These are phyloP conservation scores for Volutella citrinella DNA, from an alignment of 2,329 filamentous ascomycete species.

Conservation along the genomic window DNA sequence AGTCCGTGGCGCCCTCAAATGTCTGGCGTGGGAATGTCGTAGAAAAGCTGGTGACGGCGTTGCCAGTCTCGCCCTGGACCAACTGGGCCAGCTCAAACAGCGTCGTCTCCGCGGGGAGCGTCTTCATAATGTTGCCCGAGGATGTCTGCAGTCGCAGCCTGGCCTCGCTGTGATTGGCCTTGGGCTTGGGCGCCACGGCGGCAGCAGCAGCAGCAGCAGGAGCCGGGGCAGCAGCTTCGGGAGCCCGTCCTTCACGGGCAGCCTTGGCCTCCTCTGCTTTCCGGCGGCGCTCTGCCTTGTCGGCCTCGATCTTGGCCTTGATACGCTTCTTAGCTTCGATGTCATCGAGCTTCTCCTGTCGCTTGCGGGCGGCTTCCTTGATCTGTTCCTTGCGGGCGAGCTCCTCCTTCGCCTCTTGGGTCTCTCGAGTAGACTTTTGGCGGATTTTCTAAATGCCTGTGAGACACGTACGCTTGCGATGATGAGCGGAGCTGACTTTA, in stretches of 20 bases:
- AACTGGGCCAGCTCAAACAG: slow-evolving; percentile 86
- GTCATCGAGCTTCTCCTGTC: slow-evolving; percentile 83
- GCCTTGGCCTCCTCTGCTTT: slow-evolving; percentile 87
- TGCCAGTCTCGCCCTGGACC: slow-evolving; percentile 67
- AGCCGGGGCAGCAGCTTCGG: slow-evolving; percentile 38
- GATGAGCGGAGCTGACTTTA: background rate
- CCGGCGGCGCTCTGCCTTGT: slow-evolving; percentile 83
- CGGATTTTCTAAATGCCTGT: slow-evolving; percentile 58
- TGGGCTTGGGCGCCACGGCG: slow-evolving; percentile 54
- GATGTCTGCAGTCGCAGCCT: slow-evolving; percentile 77
- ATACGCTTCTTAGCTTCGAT: slow-evolving; percentile 83
- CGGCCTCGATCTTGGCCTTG: slow-evolving; percentile 89
- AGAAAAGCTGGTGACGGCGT: slow-evolving; percentile 71
- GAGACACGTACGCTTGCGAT: background rate
- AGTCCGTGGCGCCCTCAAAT: slow-evolving; percentile 67
- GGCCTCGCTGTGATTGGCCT: slow-evolving; percentile 73
- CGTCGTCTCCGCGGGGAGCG: slow-evolving; percentile 83
- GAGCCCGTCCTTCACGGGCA: slow-evolving; percentile 69
- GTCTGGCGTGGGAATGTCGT: slow-evolving; percentile 86
- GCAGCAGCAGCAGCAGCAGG: slow-evolving; percentile 46
- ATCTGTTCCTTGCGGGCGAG: slow-evolving; percentile 84
- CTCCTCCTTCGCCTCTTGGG: slow-evolving; percentile 86
- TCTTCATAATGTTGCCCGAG: slow-evolving; percentile 77
- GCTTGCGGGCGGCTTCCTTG: slow-evolving; percentile 85
- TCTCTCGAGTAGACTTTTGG: slow-evolving; percentile 84